Evolutionary conservation across 2,329 filamentous ascomycete genomes (phyloP).

Genomic region (Calonectria honghensis): DNA sequence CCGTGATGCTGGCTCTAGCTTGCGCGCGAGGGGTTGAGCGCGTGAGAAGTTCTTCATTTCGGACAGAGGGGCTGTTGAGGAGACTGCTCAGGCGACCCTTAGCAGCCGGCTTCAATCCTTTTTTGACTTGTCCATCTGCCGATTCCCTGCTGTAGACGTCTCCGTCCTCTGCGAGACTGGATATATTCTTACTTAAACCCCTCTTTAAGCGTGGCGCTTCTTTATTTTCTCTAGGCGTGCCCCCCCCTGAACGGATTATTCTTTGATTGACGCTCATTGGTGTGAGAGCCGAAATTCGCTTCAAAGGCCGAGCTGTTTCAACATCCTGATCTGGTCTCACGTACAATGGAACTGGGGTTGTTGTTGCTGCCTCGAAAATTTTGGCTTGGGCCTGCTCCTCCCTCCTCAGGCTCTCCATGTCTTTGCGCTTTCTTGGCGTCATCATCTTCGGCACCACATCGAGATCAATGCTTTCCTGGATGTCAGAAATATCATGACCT

Average conservation of each 20-base stretch:
- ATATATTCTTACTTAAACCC: conserved; percentile 61
- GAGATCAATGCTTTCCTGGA: conserved; percentile 77
- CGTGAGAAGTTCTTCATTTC: conserved; percentile 51
- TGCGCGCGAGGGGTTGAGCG: conserved; percentile 52
- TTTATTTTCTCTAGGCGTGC: conserved; percentile 42
- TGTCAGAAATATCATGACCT: conserved; percentile 55
- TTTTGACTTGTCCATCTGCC: conserved; percentile 26
- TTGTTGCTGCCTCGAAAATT: conserved; percentile 35
- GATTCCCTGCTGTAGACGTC: conserved; percentile 54
- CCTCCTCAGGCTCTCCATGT: conserved; percentile 46
- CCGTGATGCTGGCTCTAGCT: conserved; percentile 42
- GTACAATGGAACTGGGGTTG: conserved; percentile 47
- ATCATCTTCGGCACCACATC: conserved; percentile 58
- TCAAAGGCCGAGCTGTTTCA: conserved; percentile 46
- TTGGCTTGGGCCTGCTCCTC: conserved; percentile 36
- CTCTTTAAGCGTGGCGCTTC: conserved; percentile 42
- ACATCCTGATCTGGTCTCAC: conserved; percentile 47
- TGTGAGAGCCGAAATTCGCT: conserved; percentile 58
- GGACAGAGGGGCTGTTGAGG: conserved; percentile 56
- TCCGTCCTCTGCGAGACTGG: conserved; percentile 70
- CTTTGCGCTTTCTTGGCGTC: conserved; percentile 61
- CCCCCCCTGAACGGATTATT: conserved; percentile 46
- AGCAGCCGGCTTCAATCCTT: conserved; percentile 37
- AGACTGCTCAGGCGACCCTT: conserved; percentile 59
- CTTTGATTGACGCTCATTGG: conserved; percentile 62